phyloP scores from a whole-genome alignment of 1,284 basidiomycete species.

The Thecaphora frezii region DNA sequence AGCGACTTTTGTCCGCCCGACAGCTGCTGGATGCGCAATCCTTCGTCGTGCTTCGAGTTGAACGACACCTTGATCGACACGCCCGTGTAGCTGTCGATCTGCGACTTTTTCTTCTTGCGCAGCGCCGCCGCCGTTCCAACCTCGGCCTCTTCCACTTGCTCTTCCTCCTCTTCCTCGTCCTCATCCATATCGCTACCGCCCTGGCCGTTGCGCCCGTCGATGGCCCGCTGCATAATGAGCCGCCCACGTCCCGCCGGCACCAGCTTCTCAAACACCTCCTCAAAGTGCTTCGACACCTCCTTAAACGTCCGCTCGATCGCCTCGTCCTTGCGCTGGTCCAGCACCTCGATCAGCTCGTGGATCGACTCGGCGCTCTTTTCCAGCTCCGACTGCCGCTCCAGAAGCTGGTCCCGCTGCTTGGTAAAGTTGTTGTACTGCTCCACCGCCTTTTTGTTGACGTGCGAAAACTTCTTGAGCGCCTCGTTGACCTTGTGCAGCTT shows the following conservation, averaged over 20 bases:
- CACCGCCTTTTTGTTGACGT: conserved; percentile 99
- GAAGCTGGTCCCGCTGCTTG: conserved; percentile 88
- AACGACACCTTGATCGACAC: conserved; percentile 98
- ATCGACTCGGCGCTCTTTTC: conserved; percentile 87
- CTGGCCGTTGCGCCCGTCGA: conserved; percentile 65
- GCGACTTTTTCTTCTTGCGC: conserved; percentile 35
- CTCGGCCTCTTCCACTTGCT: conserved; percentile 44
- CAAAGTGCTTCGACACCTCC: conserved; percentile 94
- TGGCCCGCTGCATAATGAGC: conserved; percentile 84
- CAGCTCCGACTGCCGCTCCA: conserved; percentile 82
- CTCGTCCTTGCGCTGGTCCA: conserved; percentile 96
- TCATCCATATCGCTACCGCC: conserved; percentile 10
- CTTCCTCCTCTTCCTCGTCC: conserved; percentile 58
- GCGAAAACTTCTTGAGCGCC: conserved; percentile 88
- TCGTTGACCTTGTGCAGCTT: conserved; percentile 88
- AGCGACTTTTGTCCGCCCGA: conserved; percentile 97
- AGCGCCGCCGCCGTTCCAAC: conserved; percentile 1
- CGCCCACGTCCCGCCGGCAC: conserved; percentile 89
- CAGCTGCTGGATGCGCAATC: conserved; percentile 89
- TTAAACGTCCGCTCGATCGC: conserved; percentile 98
- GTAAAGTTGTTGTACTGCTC: conserved; percentile 98
- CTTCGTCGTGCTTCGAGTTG: conserved; percentile 96
- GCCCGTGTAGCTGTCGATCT: conserved; percentile 92
- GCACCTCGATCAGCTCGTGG: conserved; percentile 86
- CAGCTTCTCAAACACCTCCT: conserved; percentile 94